Evolutionary conservation across 768 basidiomycete genomes (phyloP).

Genomic region (Tubosaeta brunneosetosa): DNA sequence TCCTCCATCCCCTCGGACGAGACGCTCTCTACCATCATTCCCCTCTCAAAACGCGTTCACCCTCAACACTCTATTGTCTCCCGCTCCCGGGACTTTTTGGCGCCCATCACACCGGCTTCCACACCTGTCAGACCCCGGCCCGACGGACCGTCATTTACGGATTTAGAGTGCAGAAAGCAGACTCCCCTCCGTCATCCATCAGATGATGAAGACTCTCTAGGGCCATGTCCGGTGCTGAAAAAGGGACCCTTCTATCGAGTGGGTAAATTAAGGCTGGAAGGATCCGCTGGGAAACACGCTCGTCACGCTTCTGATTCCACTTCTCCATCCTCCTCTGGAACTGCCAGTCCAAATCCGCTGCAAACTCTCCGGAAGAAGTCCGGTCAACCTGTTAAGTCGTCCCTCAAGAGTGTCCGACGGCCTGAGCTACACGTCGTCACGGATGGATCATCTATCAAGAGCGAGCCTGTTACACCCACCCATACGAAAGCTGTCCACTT

Average conservation of each 20-base stretch:
- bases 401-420: conserved; percentile 71
- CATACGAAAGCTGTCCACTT: conserved; percentile 87
- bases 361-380: conserved; percentile 82
- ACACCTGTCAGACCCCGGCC: conserved; percentile 24
- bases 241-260: conserved; percentile 17
- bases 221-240: conserved; percentile 19
- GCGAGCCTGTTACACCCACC: conserved; percentile 79
- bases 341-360: conserved; percentile 5
- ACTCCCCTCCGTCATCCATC: conserved; percentile 24
- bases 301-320: conserved; percentile 24
- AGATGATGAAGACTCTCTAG: conserved; percentile 27
- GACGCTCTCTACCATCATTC: conserved; percentile 31
- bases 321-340: not conserved
- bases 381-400: conserved; percentile 88
- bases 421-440: conserved; percentile 52
- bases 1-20: conserved; percentile 36
- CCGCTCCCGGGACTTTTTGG: conserved; percentile 26
- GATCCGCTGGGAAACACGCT: conserved; percentile 13
- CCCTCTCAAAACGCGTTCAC: conserved; percentile 36
- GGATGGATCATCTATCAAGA: conserved; percentile 47
- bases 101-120: conserved; percentile 42
- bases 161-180: conserved; percentile 11
- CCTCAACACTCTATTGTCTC: conserved; percentile 23
- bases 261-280: conserved; percentile 24
- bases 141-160: conserved; percentile 9